A percentile compares a stretch with the other conserved stretches of the same genome.
Conservation (phyloP, 768 basidiomycete genomes). For the Trametes cinnabarina region DNA sequence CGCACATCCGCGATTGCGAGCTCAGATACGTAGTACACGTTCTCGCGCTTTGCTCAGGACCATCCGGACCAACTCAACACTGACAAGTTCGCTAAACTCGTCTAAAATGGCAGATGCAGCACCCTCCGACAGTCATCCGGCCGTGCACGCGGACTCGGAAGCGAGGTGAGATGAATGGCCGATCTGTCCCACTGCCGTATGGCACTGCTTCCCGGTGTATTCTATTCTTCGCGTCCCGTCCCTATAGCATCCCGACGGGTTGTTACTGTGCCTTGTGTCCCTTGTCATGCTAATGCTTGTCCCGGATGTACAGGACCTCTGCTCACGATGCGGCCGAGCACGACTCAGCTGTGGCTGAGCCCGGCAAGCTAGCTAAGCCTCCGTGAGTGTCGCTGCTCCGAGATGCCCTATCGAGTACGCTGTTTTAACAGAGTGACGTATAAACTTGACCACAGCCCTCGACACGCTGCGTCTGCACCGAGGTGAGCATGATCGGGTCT, state of each 20-base stretch:
- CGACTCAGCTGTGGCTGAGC: background rate
- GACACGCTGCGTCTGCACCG: background rate
- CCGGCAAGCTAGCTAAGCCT: background rate
- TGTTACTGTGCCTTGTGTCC: too few relatives aligned
- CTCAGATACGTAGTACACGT: too few relatives aligned
- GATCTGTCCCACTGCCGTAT: too few relatives aligned
- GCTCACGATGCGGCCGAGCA: background rate
- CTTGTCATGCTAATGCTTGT: too few relatives aligned
- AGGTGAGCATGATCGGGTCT: background rate
- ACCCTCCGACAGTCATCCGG: background rate
- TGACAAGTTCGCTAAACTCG: too few relatives aligned
- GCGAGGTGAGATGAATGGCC: background rate
- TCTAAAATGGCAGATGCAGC: background rate
- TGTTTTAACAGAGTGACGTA: background rate
- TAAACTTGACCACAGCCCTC: background rate
- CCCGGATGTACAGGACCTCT: background rate
- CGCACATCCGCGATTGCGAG: too few relatives aligned
- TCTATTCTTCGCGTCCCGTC: too few relatives aligned
- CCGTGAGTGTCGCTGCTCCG: background rate
- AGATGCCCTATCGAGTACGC: too few relatives aligned
- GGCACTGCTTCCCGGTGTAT: too few relatives aligned
- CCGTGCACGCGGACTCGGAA: background rate
- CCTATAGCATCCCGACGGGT: too few relatives aligned
- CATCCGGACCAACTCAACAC: too few relatives aligned
- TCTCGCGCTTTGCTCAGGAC: too few relatives aligned